A percentile compares a stretch with the other conserved stretches of the same genome.
Conservation (phyloP, 2,329 filamentous ascomycete genomes). For the Aspergillus tubingensis region DNA sequence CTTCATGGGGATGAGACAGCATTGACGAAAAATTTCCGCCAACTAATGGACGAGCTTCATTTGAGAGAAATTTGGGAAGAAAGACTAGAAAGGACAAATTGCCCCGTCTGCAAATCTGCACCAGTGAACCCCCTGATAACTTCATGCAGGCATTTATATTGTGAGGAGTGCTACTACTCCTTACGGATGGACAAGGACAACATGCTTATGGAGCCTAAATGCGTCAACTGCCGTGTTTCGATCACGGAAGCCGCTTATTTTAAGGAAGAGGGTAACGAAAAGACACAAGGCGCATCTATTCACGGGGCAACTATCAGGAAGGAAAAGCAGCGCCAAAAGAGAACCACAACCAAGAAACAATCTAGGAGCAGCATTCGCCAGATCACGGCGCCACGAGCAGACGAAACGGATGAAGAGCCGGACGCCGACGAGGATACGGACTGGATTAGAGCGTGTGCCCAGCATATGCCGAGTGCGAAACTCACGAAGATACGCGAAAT, state of each 20-base stretch:
- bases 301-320: neutral
- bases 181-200: conserved; percentile 11
- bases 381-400: neutral
- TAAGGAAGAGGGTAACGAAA: conserved; percentile 1
- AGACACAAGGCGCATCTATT: neutral
- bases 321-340: neutral
- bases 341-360: neutral
- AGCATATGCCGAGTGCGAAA: conserved; percentile 44
- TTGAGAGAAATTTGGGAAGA: conserved; percentile 37
- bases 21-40: conserved; percentile 41
- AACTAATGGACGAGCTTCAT: conserved; percentile 42
- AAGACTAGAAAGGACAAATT: conserved; percentile 38
- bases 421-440: conserved; percentile 20
- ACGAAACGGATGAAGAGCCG: neutral
- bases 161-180: conserved; percentile 48
- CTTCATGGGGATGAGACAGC: conserved; percentile 9
- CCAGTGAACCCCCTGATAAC: conserved; percentile 50
- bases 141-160: conserved; percentile 59
- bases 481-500: conserved; percentile 36
- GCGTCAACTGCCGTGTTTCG: conserved; percentile 12
- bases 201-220: conserved; percentile 31
- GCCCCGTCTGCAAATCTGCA: conserved; percentile 45
- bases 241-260: conserved; percentile 21
- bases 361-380: neutral
- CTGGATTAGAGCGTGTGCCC: conserved; percentile 29